A percentile compares a stretch with the other conserved stretches of the same genome.
Evolutionary conservation across 371 early-diverging fungal genomes (phyloP).

Genomic region (Basidiobolus meristosporus): DNA sequence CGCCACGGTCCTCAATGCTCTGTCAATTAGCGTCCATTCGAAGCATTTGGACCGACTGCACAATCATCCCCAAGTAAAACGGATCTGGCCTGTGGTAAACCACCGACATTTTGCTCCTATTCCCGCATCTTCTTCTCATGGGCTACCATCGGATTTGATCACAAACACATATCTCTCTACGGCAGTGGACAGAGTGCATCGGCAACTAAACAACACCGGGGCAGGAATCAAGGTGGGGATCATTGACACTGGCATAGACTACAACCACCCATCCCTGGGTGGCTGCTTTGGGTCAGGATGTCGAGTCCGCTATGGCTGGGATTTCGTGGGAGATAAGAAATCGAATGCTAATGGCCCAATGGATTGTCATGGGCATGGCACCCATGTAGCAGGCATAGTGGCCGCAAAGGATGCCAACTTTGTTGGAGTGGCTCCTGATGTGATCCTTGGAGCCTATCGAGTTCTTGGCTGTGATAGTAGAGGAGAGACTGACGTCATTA

Average conservation of each 20-base stretch:
- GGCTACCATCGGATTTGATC: no score
- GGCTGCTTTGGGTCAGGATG: conserved; percentile 17
- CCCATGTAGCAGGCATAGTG: no score
- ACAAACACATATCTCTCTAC: no score
- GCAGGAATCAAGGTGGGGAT: conserved; percentile 7
- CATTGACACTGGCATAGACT: conserved; percentile 10
- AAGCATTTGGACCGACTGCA: no score
- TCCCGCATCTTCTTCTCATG: no score
- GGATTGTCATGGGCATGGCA: conserved; percentile 36
- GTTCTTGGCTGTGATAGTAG: conserved; percentile 42
- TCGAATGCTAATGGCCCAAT: conserved; percentile 26
- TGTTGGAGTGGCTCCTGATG: conserved; percentile 44
- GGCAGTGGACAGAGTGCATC: conserved; percentile 3
- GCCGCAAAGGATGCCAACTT: conserved; percentile 26
- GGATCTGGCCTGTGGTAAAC: no score
- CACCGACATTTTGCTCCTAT: no score
- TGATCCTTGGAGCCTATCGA: conserved; percentile 15
- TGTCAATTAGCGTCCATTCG: no score
- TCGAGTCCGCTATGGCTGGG: conserved; percentile 14
- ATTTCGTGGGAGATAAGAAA: conserved; percentile 15
- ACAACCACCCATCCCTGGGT: conserved; percentile 21
- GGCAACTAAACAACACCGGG: conserved; percentile 3
- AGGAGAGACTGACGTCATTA: conserved; percentile 38
- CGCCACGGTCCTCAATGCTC: no score
- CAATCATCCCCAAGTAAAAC: no score